phyloP scores from a whole-genome alignment of 768 basidiomycete genomes.

The Lactarius trivialis region DNA sequence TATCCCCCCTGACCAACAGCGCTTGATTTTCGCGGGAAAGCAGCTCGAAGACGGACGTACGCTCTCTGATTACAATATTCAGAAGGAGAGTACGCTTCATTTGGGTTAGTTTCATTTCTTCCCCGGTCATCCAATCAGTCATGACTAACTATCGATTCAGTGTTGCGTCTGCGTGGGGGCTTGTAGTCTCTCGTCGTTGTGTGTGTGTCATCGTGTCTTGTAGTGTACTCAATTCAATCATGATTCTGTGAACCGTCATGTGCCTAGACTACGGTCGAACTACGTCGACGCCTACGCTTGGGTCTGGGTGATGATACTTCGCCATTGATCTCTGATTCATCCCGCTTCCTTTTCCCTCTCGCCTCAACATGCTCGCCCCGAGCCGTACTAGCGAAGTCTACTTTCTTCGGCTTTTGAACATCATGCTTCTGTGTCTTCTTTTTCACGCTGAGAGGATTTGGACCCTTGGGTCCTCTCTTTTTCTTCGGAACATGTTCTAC shows the following conservation, averaged over 20 bases:
- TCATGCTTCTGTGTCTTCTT: conserved; percentile 52
- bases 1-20: conserved; percentile 82
- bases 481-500: conserved; percentile 46
- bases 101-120: conserved; percentile 29
- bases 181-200: conserved; percentile 30
- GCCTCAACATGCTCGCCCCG: conserved; percentile 17
- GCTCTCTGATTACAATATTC: conserved; percentile 71
- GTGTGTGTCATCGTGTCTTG: conserved; percentile 1
- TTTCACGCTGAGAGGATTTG: conserved; percentile 90
- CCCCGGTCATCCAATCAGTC: neutral
- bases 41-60: conserved; percentile 93
- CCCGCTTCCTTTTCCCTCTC: conserved; percentile 29
- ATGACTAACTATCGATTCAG: conserved; percentile 27
- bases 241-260: neutral
- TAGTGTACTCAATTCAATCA: neutral
- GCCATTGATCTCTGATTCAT: conserved; percentile 21
- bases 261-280: neutral
- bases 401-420: neutral
- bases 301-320: conserved; percentile 16
- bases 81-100: conserved; percentile 74
- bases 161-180: conserved; percentile 68
- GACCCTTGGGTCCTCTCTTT: conserved; percentile 70
- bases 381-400: conserved; percentile 20
- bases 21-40: conserved; percentile 90
- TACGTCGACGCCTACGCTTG: conserved; percentile 29